Base-by-base conservation (phyloP, 2,329 filamentous ascomycete genomes). In the Aspergillus fumigatus region DNA sequence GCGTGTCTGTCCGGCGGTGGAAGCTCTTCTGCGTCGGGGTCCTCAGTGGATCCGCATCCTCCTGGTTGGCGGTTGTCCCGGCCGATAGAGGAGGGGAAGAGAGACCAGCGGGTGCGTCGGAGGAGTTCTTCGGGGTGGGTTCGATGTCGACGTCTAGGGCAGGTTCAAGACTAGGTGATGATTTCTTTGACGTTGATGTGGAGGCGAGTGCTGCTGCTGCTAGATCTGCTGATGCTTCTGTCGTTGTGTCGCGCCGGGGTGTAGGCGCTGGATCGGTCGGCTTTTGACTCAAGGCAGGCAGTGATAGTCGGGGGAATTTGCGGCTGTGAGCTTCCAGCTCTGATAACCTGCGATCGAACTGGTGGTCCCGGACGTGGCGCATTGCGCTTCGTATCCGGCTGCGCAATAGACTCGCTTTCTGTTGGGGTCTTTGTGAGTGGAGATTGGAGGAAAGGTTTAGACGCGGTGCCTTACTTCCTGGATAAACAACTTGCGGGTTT, bases 341-440 rank as follows among this genome's bases (percentile, higher is more conserved):
- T 21, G 72, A 75, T 29, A 77, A 56, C 17, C 73, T 68, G 19
- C 71, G 72, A 55, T 77, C 74, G 51, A 76, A 69, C 55, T 75
- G 69, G 54, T 73, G 65, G 55, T 71, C 65, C 57, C 66, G 64
- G 45, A 75, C 69, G 53, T 67, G 70, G 48, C 71, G 73, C 73
- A 76, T 75, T 49, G 75, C 75, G 43, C 64, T 70, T 63, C 74
- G 74, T 52, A 77, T 65, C 58, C 69, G 69, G 57, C 55, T 70
- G 51, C 69, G 71, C 49, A 76, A 73, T 10, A 76, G 67, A 45
- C 52, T 66, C 51, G 75, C 74, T 75, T 74, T 76, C 75, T 77
- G 50, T 49, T 40, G 27, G 27, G n/a, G 48, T 57, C 27, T 60
- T 66, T 52, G 62, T 60, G 48, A 38, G 43, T 14, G n/a, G 45